Evolutionary conservation across 257 asterid genomes (phyloP).

Genomic region (Jacaranda copaia): DNA sequence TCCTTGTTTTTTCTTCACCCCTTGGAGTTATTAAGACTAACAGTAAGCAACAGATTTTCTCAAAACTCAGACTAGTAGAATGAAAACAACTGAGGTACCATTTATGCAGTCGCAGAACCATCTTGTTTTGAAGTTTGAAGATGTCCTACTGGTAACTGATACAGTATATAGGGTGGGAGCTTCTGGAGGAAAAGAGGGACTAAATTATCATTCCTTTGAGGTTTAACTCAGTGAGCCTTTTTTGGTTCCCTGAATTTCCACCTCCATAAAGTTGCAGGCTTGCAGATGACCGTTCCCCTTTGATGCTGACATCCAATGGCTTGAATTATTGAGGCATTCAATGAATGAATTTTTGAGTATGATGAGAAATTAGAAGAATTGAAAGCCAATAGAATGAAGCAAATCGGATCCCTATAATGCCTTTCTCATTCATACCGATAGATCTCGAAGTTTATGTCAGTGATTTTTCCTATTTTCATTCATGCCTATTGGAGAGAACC

Average conservation of each 20-base stretch:
- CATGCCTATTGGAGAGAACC: neutral
- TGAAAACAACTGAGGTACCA: neutral
- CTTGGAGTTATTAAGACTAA: neutral
- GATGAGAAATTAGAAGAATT: neutral
- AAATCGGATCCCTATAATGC: neutral
- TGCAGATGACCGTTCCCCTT: neutral
- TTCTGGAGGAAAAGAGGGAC: neutral
- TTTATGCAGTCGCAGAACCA: no score
- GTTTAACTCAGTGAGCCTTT: neutral
- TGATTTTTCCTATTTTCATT: neutral
- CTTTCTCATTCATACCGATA: neutral
- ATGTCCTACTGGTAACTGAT: neutral
- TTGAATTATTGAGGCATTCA: neutral
- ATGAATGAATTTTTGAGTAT: no score
- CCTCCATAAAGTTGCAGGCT: neutral
- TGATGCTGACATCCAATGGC: neutral
- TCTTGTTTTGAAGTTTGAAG: no score
- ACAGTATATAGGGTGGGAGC: neutral
- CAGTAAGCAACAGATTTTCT: neutral
- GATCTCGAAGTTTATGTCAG: neutral
- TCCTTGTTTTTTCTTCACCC: neutral
- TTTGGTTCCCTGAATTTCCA: neutral
- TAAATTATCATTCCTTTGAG: no score
- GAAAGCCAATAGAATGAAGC: neutral
- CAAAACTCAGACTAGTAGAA: neutral